Conservation (phyloP, 2,329 filamentous ascomycete genomes). For the Arthrobotrys entomopaga region DNA sequence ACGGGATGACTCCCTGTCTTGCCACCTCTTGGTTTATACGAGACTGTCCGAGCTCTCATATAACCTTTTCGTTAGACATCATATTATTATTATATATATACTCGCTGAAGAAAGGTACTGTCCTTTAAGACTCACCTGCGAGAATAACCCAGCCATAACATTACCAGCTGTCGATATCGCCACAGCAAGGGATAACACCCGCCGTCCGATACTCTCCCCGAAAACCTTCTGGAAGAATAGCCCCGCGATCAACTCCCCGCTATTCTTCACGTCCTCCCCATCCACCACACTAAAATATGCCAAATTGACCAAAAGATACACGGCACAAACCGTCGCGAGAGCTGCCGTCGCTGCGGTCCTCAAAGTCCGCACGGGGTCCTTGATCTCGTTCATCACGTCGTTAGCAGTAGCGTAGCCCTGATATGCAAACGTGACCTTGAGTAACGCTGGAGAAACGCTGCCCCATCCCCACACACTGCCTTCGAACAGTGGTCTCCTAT, state of each 20-base stretch:
- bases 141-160: slow-evolving; percentile 77
- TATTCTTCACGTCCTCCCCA: slow-evolving; percentile 72
- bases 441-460: slow-evolving; percentile 73
- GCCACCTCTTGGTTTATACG: slow-evolving; percentile 69
- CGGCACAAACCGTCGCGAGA: slow-evolving; percentile 70
- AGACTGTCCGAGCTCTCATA: slow-evolving; percentile 59
- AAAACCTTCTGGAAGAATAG: slow-evolving; percentile 75
- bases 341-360: slow-evolving; percentile 71
- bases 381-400: slow-evolving; percentile 77
- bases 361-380: slow-evolving; percentile 73
- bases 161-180: slow-evolving; percentile 76
- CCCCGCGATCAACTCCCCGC: slow-evolving; percentile 74
- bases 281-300: slow-evolving; percentile 74
- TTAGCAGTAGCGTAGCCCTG: slow-evolving; percentile 74
- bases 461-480: slow-evolving; percentile 75
- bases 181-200: slow-evolving; percentile 72
- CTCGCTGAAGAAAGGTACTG: not conserved
- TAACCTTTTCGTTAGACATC: not conserved
- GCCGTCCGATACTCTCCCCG: slow-evolving; percentile 69
- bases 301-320: slow-evolving; percentile 76
- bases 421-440: slow-evolving; percentile 77
- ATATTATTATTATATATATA: not conserved
- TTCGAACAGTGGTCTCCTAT: slow-evolving; percentile 66
- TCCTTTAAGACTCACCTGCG: slow-evolving; percentile 61
- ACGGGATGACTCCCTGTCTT: slow-evolving; percentile 76